Conservation (phyloP, 768 basidiomycete genomes). For the Auricularia cornea region DNA sequence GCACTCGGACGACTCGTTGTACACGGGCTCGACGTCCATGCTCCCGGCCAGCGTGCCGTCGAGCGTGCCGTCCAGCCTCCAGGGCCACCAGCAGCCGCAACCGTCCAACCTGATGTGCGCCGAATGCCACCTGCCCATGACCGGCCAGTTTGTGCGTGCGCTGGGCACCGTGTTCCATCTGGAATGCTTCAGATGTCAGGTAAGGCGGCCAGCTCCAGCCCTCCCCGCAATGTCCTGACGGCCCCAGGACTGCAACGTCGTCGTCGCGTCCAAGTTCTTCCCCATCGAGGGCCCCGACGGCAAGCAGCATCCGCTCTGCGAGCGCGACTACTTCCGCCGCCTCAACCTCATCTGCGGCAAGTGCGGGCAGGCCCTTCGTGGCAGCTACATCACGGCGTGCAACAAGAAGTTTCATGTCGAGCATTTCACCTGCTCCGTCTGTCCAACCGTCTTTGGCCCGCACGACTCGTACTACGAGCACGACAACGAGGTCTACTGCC, state of each 20-base stretch:
- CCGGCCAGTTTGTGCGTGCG: slow-evolving; percentile 94
- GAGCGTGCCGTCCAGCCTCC: not conserved
- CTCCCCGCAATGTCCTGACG: slow-evolving; percentile 4
- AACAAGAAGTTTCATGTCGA: slow-evolving; percentile 99
- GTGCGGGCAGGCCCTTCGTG: slow-evolving; percentile 87
- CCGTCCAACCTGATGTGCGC: not conserved
- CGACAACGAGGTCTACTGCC: slow-evolving; percentile 95
- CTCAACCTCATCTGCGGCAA: slow-evolving; percentile 95
- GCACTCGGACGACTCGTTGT: slow-evolving; percentile 3
- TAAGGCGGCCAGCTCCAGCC: slow-evolving; percentile 30
- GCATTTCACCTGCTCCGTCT: slow-evolving; percentile 97
- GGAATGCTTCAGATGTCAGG: slow-evolving; percentile 98
- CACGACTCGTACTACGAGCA: slow-evolving; percentile 99
- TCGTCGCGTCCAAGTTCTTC: slow-evolving; percentile 98
- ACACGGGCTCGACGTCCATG: not conserved
- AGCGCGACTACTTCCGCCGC: slow-evolving; percentile 94
- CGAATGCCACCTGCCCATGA: slow-evolving; percentile 41
- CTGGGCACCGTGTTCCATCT: slow-evolving; percentile 89
- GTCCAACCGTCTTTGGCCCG: slow-evolving; percentile 91
- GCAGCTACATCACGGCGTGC: slow-evolving; percentile 98
- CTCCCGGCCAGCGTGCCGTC: not conserved
- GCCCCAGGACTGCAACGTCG: slow-evolving; percentile 83
- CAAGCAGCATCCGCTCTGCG: slow-evolving; percentile 90
- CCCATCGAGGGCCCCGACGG: slow-evolving; percentile 90
- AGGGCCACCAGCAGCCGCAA: not conserved